These are phyloP conservation scores for Agrocybe pediades DNA, from an alignment of 768 basidiomycete species.

Conservation along the genomic window DNA sequence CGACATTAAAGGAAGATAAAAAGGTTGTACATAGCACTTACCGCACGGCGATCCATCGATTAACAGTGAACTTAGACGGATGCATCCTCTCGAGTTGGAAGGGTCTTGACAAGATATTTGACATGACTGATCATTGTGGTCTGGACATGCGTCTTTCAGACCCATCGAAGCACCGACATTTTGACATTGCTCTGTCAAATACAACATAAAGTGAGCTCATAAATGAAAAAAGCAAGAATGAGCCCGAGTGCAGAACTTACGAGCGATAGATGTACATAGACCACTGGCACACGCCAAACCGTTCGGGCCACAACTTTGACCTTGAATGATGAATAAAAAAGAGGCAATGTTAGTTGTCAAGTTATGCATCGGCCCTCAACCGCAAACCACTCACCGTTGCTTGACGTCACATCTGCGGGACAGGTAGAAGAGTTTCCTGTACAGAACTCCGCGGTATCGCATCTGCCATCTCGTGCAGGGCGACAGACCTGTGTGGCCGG, in stretches of 20 bases:
- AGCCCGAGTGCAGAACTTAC: constrained; percentile 40
- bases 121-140: constrained; percentile 63
- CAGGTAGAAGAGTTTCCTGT: constrained; percentile 75
- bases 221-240: constrained; percentile 1
- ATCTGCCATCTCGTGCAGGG: constrained; percentile 60
- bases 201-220: constrained; percentile 16
- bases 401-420: constrained; percentile 60
- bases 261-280: constrained; percentile 70
- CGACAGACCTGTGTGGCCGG: constrained; percentile 70
- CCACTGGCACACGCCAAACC: constrained; percentile 78
- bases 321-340: constrained; percentile 31
- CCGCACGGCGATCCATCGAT: constrained; percentile 87
- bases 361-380: neutral
- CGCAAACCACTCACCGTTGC: constrained; percentile 62
- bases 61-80: constrained; percentile 69
- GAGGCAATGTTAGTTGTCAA: constrained; percentile 6
- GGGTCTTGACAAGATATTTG: constrained; percentile 84
- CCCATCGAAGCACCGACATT: constrained; percentile 72
- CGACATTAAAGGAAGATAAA: neutral
- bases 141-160: constrained; percentile 66
- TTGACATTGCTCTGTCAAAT: constrained; percentile 68
- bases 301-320: constrained; percentile 63
- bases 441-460: constrained; percentile 76
- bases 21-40: constrained; percentile 29
- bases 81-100: constrained; percentile 54